These are phyloP conservation scores for Pholiota microspora DNA, from an alignment of 768 basidiomycete species.

Conservation along the genomic window DNA sequence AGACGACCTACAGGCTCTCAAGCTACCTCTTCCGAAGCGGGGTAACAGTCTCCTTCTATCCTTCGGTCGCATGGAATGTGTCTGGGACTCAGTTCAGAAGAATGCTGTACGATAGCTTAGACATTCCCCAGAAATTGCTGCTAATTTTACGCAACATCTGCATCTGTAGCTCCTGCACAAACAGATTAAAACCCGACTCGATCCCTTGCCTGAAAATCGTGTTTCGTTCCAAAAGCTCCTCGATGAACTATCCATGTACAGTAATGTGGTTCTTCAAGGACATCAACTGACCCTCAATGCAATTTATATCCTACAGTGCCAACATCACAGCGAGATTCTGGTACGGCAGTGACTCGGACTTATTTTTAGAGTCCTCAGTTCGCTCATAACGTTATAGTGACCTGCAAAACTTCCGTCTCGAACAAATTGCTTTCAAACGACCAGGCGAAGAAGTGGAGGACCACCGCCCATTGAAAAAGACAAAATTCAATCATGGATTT, in stretches of 20 bases:
- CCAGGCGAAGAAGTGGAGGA: not conserved
- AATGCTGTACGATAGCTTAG: constrained; percentile 18
- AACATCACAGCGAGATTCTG: not conserved
- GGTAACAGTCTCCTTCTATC: constrained; percentile 30
- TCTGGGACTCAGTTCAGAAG: constrained; percentile 20
- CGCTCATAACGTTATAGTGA: not conserved
- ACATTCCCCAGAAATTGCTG: not conserved
- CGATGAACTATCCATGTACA: constrained; percentile 1
- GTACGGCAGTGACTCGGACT: not conserved
- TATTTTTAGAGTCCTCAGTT: not conserved
- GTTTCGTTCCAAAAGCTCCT: not conserved
- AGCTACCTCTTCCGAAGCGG: constrained; percentile 37
- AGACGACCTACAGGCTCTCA: constrained; percentile 33
- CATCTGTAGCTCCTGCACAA: not conserved
- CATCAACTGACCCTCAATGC: not conserved
- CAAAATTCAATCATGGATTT: not conserved
- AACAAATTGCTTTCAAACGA: not conserved
- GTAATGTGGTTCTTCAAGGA: not conserved
- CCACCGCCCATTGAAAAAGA: not conserved
- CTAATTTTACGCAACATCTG: not conserved
- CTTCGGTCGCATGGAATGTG: constrained; percentile 29
- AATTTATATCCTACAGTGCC: not conserved
- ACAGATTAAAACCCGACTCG: not conserved
- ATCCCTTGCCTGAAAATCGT: not conserved
- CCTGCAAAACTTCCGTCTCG: not conserved